Evolutionary conservation across 352 stramenopile species (phyloP).

Genomic region (Phytophthora brassicae): DNA sequence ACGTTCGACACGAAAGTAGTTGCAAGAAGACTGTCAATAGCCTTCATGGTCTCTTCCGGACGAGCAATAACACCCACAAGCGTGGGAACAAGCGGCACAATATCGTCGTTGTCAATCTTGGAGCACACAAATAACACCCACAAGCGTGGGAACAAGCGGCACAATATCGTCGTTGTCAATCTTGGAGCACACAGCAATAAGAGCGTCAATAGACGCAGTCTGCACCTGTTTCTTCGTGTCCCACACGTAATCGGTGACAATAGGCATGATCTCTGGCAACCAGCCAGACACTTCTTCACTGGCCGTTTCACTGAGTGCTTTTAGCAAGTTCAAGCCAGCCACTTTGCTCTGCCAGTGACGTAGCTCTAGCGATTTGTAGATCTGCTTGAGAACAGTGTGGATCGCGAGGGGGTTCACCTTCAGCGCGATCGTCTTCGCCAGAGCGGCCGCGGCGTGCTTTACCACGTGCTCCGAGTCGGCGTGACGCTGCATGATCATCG

Average conservation of each 20-base stretch:
- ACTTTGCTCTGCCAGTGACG: conserved; percentile 90
- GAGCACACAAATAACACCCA: conserved; percentile 92
- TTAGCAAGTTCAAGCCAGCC: conserved; percentile 77
- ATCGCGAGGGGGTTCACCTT: conserved; percentile 63
- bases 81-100: conserved; percentile 86
- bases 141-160: conserved; percentile 87
- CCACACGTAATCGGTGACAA: conserved; percentile 89
- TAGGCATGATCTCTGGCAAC: conserved; percentile 90
- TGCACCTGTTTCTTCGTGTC: conserved; percentile 95
- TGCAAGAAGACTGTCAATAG: conserved; percentile 88
- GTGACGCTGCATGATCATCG: conserved; percentile 58
- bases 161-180: conserved; percentile 92
- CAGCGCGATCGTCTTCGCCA: conserved; percentile 40
- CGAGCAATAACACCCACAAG: conserved; percentile 92
- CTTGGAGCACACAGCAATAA: conserved; percentile 86
- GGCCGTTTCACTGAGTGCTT: conserved; percentile 65
- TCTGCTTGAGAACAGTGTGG: conserved; percentile 53
- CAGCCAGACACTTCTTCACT: conserved; percentile 74
- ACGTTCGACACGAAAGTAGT: conserved; percentile 93
- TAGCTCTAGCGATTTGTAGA: conserved; percentile 60
- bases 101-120: conserved; percentile 91
- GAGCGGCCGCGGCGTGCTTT: conserved; percentile 37
- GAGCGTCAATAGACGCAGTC: conserved; percentile 63
- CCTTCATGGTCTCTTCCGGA: conserved; percentile 89
- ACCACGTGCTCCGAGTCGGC: conserved; percentile 64